These are phyloP conservation scores for Teunomyces funiuensis DNA, from an alignment of 805 yeast species.

Conservation along the genomic window DNA sequence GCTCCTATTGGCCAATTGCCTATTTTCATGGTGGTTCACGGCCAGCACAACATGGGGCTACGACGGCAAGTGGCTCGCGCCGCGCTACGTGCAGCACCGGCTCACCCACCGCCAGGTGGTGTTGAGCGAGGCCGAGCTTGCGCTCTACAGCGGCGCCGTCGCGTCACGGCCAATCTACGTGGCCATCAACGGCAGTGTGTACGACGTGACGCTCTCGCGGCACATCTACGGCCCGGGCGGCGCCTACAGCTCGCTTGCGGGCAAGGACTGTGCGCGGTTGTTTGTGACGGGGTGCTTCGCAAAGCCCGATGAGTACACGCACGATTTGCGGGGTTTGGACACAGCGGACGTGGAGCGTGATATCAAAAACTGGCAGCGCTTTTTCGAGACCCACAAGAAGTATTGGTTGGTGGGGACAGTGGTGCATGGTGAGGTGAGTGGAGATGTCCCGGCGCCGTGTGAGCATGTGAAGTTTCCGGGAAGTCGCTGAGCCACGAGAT, in stretches of 20 bases:
- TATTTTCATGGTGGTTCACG: slow-evolving; percentile 59
- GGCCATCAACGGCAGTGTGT: slow-evolving; percentile 60
- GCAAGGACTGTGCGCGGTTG: slow-evolving; percentile 67
- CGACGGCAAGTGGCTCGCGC: slow-evolving; percentile 48
- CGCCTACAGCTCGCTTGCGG: slow-evolving; percentile 56
- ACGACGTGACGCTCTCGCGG: slow-evolving; percentile 56
- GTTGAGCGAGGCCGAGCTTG: slow-evolving; percentile 47
- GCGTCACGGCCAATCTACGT: slow-evolving; percentile 52
- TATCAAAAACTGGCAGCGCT: slow-evolving; percentile 53
- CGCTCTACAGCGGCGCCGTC: slow-evolving; percentile 52
- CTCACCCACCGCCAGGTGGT: slow-evolving; percentile 16
- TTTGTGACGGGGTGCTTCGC: slow-evolving; percentile 69
- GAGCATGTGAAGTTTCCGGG: slow-evolving; percentile 14
- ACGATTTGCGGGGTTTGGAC: slow-evolving; percentile 65
- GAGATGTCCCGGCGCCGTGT: slow-evolving; percentile 56
- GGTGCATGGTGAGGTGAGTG: slow-evolving; percentile 41
- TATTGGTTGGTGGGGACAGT: slow-evolving; percentile 69
- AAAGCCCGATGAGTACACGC: slow-evolving; percentile 54
- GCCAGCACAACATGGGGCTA: slow-evolving; percentile 62
- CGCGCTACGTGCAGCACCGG: slow-evolving; percentile 36
- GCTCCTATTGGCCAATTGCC: slow-evolving; percentile 43
- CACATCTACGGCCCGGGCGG: slow-evolving; percentile 61
- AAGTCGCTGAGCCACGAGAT: too few species aligned
- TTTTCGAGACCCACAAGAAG: slow-evolving; percentile 41
- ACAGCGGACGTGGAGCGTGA: slow-evolving; percentile 35